Base-by-base conservation (phyloP, 139 green algal species). In the Coelastrella sp. region DNA sequence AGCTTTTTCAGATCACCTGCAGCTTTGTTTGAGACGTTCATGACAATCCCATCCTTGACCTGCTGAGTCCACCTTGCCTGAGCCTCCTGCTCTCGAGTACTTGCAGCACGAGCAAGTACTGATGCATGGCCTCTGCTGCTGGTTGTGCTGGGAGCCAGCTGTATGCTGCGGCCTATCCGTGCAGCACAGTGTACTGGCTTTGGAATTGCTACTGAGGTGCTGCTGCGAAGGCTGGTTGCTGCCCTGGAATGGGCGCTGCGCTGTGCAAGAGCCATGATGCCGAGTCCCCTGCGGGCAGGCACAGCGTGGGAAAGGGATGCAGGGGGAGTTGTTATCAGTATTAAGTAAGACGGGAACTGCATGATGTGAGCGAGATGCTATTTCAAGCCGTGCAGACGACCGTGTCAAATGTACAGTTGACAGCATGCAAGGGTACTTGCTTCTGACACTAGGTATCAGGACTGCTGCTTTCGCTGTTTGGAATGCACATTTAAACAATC, bases 21-120 rank as follows among this genome's bases (percentile, higher is more conserved):
- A 49, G 63, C 11, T 25, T 87, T 78, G 63, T 27, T 35, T 65
- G 82, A 87, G 4, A 87, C 82, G 27, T 87, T 87, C 15, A 49
- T 78, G 17, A 87, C 82, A 9, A 8, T 66, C 12, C 82, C 82
- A 61, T 87, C 82, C 27, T 63, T 61, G 10, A 87, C 82, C 27
- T 87, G 82, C 82, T 87, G 82, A 25, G 63, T 78, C 82, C 82
- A 87, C 24, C 82, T 65, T 8, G n/a, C 58, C 81, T 76, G 20
- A 27, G 56, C 79, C 19, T 68, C 79, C 58, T 73, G 59, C 15
- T 56, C 24, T 11, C 56, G 17, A 0, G 82, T 78, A 63, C 65
- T 65, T 65, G 82, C 27, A 57, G 82, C 65, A 78, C 82, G 63
- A 24, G 56, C 27, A 35, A 87, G 7, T 8, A 87, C 25, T 14